Percentiles rank a stretch among this genome's conserved stretches.
These are phyloP conservation scores for Aspergillus cristatus DNA, from an alignment of 495 filamentous ascomycete species.

Conservation along the genomic window DNA sequence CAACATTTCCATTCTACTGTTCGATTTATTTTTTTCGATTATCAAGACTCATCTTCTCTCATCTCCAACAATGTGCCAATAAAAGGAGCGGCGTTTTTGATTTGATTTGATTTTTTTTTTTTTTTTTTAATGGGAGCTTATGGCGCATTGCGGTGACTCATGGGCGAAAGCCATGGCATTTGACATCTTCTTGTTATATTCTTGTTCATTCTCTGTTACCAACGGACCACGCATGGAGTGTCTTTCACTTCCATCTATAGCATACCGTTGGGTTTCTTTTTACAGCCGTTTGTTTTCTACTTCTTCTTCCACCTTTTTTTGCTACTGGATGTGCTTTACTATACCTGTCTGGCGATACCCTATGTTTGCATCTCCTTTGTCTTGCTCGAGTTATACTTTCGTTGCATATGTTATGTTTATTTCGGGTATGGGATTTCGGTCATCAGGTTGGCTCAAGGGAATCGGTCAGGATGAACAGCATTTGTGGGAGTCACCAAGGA, in stretches of 20 bases:
- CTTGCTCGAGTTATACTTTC: slow-evolving; percentile 9
- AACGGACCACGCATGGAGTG: slow-evolving; percentile 5
- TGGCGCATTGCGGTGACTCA: slow-evolving; percentile 6
- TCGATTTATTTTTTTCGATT: neutral
- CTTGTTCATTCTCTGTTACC: too few species aligned
- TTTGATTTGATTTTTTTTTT: slow-evolving; percentile 3
- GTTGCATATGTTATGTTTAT: slow-evolving; percentile 5
- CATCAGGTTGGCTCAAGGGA: slow-evolving; percentile 1
- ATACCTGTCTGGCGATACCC: slow-evolving; percentile 21
- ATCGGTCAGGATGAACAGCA: slow-evolving; percentile 13
- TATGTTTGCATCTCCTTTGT: slow-evolving; percentile 9
- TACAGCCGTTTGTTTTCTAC: slow-evolving; percentile 4
- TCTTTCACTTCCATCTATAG: slow-evolving; percentile 5
- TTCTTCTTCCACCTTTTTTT: slow-evolving; percentile 1
- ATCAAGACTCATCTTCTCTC: neutral
- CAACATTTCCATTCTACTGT: slow-evolving; percentile 1
- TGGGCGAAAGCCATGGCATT: slow-evolving; percentile 6
- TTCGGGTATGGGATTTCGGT: slow-evolving; percentile 1
- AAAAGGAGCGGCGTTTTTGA: slow-evolving; percentile 6
- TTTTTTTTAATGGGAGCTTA: slow-evolving; percentile 5
- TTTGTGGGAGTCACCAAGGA: slow-evolving; percentile 11
- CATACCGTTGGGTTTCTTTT: slow-evolving; percentile 6
- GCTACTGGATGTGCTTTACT: slow-evolving; percentile 6
- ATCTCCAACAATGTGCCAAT: slow-evolving; percentile 3
- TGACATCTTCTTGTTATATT: slow-evolving; percentile 2